Base-by-base conservation (phyloP, 176 grass and related monocot species). In the Aegilops tauschii region DNA sequence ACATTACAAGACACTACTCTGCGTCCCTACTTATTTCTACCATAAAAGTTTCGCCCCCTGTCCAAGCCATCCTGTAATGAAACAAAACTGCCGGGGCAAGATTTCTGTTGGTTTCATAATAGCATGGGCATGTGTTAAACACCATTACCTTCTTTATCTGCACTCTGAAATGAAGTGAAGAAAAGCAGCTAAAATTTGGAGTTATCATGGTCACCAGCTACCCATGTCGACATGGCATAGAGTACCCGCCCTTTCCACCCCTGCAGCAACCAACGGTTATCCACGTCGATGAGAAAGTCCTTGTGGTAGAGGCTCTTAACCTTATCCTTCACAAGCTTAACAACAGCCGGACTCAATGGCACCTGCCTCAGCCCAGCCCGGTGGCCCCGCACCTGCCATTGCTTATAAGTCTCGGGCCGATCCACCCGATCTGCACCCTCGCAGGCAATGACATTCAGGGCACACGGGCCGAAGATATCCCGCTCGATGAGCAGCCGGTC, bases 201-300 rank as follows among this genome's bases (percentile, higher is more conserved):
- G 2, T 20, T 69, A 12, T 32, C 18, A 5, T 83, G 73, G 4
- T 58, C 84, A 47, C 80, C 84, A 61, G 89, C 89, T 65, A 75
- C 59, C 88, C 91, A 93, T 34, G 87, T 20, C 0, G 90, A 89
- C 9, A 84, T 28, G 27, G 84, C 87, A 5, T 84, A 86, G 49
- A 92, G 49, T 3, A 84, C 40, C 3, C 87, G 65, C 3, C 91
- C 91, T 69, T 93, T 93, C 91, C 91, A 93, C 9, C 85, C 83
- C 14, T 82, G 82, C 18, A 92, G 73, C 8, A 92, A 13, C 90
- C 90, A 92, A 1, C 25, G 70, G 2, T 65, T 75, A 75, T 86
- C 90, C 21, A 83, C 79, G 8, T 89, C 90, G 23, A 92, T 0
- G 35, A 86, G 28, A 7, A 92, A 89, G 66, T 92, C 83, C 16